Conservation (phyloP, 2,329 filamentous ascomycete genomes). For the Periglandula ipomoeae region DNA sequence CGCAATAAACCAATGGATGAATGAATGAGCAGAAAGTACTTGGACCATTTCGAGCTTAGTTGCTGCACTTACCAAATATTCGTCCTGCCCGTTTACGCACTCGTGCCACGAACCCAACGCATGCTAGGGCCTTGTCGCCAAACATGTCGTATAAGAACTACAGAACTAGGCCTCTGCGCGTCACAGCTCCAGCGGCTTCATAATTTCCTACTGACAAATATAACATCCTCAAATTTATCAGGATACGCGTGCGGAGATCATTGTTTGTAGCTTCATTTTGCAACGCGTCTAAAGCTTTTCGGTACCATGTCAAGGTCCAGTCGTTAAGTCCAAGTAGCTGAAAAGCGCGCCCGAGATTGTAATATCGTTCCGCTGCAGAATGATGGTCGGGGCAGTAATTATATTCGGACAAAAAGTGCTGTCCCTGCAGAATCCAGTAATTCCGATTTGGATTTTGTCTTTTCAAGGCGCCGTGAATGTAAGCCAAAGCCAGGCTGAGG, state of each 20-base stretch:
- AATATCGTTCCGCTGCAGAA: constrained; percentile 24
- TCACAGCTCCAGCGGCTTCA: constrained; percentile 16
- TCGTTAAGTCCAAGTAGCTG: constrained; percentile 29
- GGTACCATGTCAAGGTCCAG: constrained; percentile 45
- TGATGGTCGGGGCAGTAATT: constrained; percentile 12
- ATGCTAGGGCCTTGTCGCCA: no score
- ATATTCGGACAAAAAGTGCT: constrained; percentile 59
- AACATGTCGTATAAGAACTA: no score
- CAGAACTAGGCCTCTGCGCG: no score
- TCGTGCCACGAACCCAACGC: no score
- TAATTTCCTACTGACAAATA: constrained; percentile 22
- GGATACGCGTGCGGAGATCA: constrained; percentile 21
- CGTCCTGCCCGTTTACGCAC: no score
- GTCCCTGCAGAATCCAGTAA: constrained; percentile 75
- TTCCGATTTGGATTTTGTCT: constrained; percentile 85
- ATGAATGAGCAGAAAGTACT: no score
- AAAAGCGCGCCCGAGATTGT: constrained; percentile 29
- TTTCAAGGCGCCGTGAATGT: constrained; percentile 84
- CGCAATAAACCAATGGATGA: no score
- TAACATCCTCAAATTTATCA: constrained; percentile 24
- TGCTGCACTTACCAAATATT: no score
- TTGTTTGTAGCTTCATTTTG: constrained; percentile 2
- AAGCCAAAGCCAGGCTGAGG: constrained; percentile 72
- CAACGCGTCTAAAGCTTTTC: constrained; percentile 28
- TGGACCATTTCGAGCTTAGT: no score